Conservation (phyloP, 768 basidiomycete genomes). For the Lyophyllum atratum region DNA sequence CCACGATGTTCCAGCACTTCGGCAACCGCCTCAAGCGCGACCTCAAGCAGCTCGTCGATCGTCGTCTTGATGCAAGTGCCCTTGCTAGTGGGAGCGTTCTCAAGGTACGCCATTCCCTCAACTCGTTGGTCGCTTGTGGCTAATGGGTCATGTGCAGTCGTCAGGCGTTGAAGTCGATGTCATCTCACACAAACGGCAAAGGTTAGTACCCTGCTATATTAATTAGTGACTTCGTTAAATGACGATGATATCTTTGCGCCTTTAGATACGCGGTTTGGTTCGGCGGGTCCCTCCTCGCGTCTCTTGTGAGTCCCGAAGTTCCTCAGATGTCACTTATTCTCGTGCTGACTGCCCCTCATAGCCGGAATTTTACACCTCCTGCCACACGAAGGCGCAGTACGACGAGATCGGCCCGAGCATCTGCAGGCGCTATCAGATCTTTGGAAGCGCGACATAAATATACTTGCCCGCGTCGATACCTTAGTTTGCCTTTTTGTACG, state of each 20-base stretch:
- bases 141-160: constrained; percentile 51
- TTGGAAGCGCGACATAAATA: constrained; percentile 83
- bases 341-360: constrained; percentile 28
- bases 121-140: background rate
- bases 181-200: constrained; percentile 96
- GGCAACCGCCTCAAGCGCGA: constrained; percentile 96
- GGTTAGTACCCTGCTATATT: constrained; percentile 46
- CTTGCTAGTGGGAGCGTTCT: constrained; percentile 71
- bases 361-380: constrained; percentile 95
- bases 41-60: constrained; percentile 91
- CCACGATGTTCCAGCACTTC: constrained; percentile 99
- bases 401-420: constrained; percentile 93
- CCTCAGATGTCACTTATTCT: constrained; percentile 3
- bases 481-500: no score
- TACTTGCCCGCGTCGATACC: no score
- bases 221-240: background rate
- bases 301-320: constrained; percentile 59
- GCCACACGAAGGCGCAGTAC: constrained; percentile 93
- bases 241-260: background rate
- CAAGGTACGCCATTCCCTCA: constrained; percentile 51
- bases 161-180: constrained; percentile 98
- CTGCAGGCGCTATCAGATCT: constrained; percentile 91
- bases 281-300: constrained; percentile 93
- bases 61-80: constrained; percentile 78
- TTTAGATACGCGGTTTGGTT: constrained; percentile 94